phyloP scores from a whole-genome alignment of 2,329 filamentous ascomycete genomes.

The Penicillium sp. region DNA sequence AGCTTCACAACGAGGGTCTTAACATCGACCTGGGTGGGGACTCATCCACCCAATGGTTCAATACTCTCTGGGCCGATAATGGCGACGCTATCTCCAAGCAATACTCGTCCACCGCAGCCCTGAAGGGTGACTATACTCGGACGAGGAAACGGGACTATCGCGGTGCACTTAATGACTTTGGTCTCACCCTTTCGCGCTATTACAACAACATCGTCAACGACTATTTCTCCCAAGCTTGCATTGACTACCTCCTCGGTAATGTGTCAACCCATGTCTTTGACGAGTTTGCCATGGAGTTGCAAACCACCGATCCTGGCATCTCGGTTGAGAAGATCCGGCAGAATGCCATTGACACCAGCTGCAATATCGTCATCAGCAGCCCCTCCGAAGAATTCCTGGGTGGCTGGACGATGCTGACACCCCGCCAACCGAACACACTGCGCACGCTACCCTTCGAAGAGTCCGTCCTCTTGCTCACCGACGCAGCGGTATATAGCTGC shows the following conservation, averaged over 20 bases:
- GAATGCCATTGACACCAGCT: constrained; percentile 84
- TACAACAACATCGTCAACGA: constrained; percentile 93
- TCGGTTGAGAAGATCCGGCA: constrained; percentile 83
- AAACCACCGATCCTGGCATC: constrained; percentile 86
- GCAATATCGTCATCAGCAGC: constrained; percentile 82
- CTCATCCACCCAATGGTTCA: constrained; percentile 88
- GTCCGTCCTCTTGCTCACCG: constrained; percentile 81
- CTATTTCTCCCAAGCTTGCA: constrained; percentile 92
- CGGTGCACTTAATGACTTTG: constrained; percentile 87
- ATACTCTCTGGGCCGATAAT: constrained; percentile 95
- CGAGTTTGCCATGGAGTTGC: constrained; percentile 92
- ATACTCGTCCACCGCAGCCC: constrained; percentile 90
- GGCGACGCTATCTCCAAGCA: constrained; percentile 94
- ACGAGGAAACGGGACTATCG: constrained; percentile 88
- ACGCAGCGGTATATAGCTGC: constrained; percentile 82
- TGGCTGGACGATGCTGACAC: constrained; percentile 86
- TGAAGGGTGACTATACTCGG: constrained; percentile 95
- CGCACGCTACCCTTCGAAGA: constrained; percentile 79
- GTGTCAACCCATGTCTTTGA: constrained; percentile 83
- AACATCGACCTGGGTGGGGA: constrained; percentile 74
- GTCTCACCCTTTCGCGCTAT: constrained; percentile 75
- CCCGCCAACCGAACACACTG: constrained; percentile 69
- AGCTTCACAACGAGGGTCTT: constrained; percentile 75
- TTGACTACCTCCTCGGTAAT: constrained; percentile 91
- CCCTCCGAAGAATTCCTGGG: constrained; percentile 81